phyloP scores from a whole-genome alignment of 2,329 filamentous ascomycete species.

The Ophiostoma novo-ulmi region DNA sequence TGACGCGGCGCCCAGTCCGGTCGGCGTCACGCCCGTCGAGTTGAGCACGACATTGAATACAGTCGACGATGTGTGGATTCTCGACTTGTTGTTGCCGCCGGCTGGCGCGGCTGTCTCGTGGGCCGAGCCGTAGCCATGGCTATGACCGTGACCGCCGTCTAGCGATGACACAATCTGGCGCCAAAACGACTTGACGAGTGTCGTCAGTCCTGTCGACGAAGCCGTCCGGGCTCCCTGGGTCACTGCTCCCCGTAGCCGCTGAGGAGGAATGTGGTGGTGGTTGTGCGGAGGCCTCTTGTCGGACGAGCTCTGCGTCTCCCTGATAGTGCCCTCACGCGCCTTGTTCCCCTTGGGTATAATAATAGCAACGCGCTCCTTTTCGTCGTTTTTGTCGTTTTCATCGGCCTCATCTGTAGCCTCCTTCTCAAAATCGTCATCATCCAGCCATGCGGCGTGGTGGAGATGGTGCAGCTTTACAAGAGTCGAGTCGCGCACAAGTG shows the following conservation, averaged over 20 bases:
- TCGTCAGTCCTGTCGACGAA: slow-evolving; percentile 34
- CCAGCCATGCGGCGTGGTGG: slow-evolving; percentile 65
- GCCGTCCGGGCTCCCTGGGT: not conserved
- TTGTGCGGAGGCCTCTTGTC: not conserved
- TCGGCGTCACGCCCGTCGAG: slow-evolving; percentile 35
- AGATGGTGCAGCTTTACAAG: slow-evolving; percentile 37
- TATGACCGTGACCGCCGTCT: slow-evolving; percentile 25
- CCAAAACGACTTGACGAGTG: slow-evolving; percentile 45
- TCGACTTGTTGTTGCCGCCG: not conserved
- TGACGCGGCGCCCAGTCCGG: slow-evolving; percentile 47
- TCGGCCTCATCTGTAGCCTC: not conserved
- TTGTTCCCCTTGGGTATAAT: not conserved
- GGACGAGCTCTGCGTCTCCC: not conserved
- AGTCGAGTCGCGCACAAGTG: slow-evolving; percentile 63
- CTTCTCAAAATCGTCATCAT: slow-evolving; percentile 17
- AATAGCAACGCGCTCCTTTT: not conserved
- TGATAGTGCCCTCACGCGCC: not conserved
- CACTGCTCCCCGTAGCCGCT: slow-evolving; percentile 1
- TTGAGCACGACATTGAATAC: slow-evolving; percentile 36
- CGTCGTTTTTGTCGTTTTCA: not conserved
- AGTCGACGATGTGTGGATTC: not conserved
- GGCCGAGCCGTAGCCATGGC: slow-evolving; percentile 23
- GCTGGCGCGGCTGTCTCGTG: slow-evolving; percentile 24
- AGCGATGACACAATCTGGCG: slow-evolving; percentile 44
- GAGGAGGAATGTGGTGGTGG: slow-evolving; percentile 1